Conservation (phyloP, 768 basidiomycete genomes). For the Leccinum subgranulosum region DNA sequence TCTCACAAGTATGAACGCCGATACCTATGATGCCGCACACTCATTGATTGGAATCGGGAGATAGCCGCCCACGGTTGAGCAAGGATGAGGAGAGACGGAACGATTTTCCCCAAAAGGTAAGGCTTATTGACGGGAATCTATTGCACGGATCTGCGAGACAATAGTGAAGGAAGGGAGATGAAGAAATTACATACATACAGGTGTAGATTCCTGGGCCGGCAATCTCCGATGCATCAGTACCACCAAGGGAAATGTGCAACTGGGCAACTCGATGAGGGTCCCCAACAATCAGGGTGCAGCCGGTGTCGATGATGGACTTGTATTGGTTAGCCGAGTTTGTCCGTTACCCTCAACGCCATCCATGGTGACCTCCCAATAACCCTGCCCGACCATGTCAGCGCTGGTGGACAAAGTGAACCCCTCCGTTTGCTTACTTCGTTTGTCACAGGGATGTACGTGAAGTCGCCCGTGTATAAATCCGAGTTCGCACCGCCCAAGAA, state of each 20-base stretch:
- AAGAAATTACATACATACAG: background rate
- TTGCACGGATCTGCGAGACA: background rate
- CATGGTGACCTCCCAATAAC: conserved; percentile 18
- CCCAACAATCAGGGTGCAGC: conserved; percentile 15
- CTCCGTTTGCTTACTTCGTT: background rate
- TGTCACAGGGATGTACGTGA: conserved; percentile 33
- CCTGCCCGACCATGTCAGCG: conserved; percentile 4
- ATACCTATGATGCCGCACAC: background rate
- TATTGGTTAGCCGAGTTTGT: no score
- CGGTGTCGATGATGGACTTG: conserved; percentile 19
- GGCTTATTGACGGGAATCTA: background rate
- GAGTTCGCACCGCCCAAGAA: conserved; percentile 51
- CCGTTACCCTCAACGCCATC: conserved; percentile 1
- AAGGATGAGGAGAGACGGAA: background rate
- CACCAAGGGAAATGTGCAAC: conserved; percentile 26
- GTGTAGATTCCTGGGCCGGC: conserved; percentile 33
- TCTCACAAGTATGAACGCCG: background rate
- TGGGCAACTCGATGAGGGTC: conserved; percentile 3
- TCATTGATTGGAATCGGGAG: background rate
- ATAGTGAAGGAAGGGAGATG: no score
- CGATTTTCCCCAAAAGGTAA: background rate
- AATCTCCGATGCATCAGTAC: conserved; percentile 15
- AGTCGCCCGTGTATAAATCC: conserved; percentile 40
- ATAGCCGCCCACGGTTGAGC: background rate
- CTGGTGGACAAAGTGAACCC: background rate